Evolutionary conservation across 2,329 filamentous ascomycete genomes (phyloP).

Genomic region (Dothiorella sarmentorum): DNA sequence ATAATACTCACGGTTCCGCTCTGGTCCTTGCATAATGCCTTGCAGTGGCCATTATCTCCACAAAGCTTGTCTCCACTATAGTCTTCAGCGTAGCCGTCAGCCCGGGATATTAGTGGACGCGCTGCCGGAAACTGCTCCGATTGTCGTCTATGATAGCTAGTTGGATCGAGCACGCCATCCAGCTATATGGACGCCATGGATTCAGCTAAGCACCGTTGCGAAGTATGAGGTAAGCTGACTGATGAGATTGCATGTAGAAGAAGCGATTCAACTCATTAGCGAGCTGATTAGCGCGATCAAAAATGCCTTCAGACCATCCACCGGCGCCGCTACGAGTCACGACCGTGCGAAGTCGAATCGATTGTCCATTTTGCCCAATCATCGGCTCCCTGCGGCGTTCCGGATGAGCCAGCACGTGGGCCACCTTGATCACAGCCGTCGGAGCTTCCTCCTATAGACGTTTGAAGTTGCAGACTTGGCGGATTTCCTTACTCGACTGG

Average conservation of each 20-base stretch:
- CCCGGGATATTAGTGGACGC: neutral
- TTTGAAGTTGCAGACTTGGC: neutral
- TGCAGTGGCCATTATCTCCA: neutral
- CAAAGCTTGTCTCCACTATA: neutral
- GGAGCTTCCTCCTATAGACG: slow-evolving; percentile 14
- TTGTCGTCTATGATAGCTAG: no score
- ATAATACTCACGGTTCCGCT: no score
- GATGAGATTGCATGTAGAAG: no score
- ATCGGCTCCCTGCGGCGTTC: neutral
- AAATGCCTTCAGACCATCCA: neutral
- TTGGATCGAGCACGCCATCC: neutral
- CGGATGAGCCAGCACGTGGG: neutral
- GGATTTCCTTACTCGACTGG: neutral
- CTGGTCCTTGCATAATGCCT: no score
- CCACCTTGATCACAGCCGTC: neutral
- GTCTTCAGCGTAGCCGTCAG: neutral
- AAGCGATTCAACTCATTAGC: no score
- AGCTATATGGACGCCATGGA: no score
- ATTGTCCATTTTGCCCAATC: neutral
- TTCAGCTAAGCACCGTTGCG: no score
- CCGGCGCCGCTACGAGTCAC: neutral
- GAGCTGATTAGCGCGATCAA: neutral
- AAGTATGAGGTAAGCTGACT: no score
- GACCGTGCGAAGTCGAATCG: neutral
- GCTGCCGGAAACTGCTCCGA: neutral